phyloP scores from a whole-genome alignment of 345 rosid genomes.

The Streptanthus diversifolius region DNA sequence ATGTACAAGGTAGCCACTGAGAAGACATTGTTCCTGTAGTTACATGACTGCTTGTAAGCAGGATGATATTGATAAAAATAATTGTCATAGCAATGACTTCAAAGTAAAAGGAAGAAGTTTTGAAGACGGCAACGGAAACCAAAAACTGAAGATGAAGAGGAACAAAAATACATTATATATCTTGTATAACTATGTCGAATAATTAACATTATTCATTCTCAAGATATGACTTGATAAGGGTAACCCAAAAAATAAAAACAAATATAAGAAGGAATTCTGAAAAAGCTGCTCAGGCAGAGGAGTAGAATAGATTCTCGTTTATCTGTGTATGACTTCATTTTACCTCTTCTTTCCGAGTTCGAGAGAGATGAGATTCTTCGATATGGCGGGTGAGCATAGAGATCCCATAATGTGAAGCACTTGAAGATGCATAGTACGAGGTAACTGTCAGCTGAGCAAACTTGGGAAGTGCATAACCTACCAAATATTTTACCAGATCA shows the following conservation, averaged over 20 bases:
- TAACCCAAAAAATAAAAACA: background rate
- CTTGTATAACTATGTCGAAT: background rate
- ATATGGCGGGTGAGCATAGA: slow-evolving; percentile 71
- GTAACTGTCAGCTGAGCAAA: slow-evolving; percentile 81
- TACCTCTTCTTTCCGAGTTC: slow-evolving; percentile 42
- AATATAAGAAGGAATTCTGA: background rate
- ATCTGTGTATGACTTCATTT: slow-evolving; percentile 36
- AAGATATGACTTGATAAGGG: slow-evolving; percentile 15
- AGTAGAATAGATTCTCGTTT: background rate
- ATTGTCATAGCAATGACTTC: background rate
- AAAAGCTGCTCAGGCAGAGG: background rate
- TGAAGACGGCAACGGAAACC: slow-evolving; percentile 2
- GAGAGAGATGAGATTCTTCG: slow-evolving; percentile 57
- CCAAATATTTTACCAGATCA: slow-evolving; percentile 15
- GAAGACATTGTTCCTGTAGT: background rate
- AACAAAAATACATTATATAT: slow-evolving; percentile 15
- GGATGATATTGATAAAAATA: background rate
- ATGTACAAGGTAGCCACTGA: background rate
- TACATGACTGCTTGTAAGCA: background rate
- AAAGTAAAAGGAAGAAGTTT: background rate
- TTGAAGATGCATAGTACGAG: slow-evolving; percentile 86
- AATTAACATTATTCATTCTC: slow-evolving; percentile 8
- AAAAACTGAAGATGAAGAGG: slow-evolving; percentile 3
- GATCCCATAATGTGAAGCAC: slow-evolving; percentile 87
- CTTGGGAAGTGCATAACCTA: slow-evolving; percentile 80